A percentile compares a stretch with the other conserved stretches of the same genome.
Evolutionary conservation across 352 stramenopile species (phyloP).

Genomic region (Bremia lactucae): DNA sequence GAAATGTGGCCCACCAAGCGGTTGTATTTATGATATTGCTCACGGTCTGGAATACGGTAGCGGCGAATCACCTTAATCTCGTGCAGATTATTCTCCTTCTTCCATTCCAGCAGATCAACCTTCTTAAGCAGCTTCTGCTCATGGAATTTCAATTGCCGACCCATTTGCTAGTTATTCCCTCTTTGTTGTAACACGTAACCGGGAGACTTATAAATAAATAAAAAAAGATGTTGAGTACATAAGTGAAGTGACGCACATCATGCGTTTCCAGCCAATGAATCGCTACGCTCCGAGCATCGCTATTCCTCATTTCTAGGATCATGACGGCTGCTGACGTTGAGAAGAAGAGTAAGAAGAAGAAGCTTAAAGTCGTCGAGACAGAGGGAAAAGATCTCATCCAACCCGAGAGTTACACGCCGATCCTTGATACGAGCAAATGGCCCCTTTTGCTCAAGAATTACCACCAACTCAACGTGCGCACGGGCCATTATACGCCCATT

Average conservation of each 20-base stretch:
- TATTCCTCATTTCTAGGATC: slow-evolving; percentile 9
- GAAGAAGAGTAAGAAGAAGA: slow-evolving; percentile 86
- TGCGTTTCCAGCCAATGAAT: slow-evolving; percentile 14
- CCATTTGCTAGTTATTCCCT: too few species aligned
- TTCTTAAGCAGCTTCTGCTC: slow-evolving; percentile 99
- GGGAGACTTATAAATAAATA: too few species aligned
- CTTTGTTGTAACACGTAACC: too few species aligned
- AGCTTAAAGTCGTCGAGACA: slow-evolving; percentile 55
- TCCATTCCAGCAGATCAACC: slow-evolving; percentile 98
- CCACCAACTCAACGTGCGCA: slow-evolving; percentile 96
- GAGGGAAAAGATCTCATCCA: slow-evolving; percentile 64
- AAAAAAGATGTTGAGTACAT: too few species aligned
- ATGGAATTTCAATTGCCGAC: slow-evolving; percentile 90
- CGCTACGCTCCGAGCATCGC: background rate
- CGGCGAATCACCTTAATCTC: slow-evolving; percentile 96
- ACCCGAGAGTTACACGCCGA: slow-evolving; percentile 75
- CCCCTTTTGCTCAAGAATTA: slow-evolving; percentile 99
- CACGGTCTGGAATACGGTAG: slow-evolving; percentile 96
- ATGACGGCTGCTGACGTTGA: slow-evolving; percentile 67
- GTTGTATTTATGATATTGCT: slow-evolving; percentile 99
- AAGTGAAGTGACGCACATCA: slow-evolving; percentile 16
- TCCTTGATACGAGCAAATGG: slow-evolving; percentile 96
- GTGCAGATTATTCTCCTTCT: slow-evolving; percentile 96
- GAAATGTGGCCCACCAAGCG: slow-evolving; percentile 94
- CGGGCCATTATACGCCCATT: slow-evolving; percentile 99